phyloP scores from a whole-genome alignment of 2,329 filamentous ascomycete species.

The Cytospora paraplurivora region DNA sequence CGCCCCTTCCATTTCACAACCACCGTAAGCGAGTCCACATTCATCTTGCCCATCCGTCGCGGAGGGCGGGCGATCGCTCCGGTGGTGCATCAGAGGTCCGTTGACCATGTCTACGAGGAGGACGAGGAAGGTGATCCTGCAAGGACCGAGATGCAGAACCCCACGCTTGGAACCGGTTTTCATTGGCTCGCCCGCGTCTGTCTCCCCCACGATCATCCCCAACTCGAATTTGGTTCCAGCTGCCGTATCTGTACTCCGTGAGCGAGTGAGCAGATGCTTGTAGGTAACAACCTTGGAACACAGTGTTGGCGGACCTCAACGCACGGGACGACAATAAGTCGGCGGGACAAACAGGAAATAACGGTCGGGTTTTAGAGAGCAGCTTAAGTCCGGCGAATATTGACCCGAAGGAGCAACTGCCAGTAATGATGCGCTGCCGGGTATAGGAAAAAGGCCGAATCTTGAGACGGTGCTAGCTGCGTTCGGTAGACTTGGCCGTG shows the following conservation, averaged over 20 bases:
- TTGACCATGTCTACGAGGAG: background rate
- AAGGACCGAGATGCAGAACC: slow-evolving; percentile 12
- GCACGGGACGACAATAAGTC: too few species aligned
- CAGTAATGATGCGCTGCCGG: slow-evolving; percentile 11
- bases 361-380: background rate
- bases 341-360: too few species aligned
- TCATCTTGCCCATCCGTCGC: slow-evolving; percentile 3
- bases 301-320: too few species aligned
- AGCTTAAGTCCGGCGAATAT: slow-evolving; percentile 20
- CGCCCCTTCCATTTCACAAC: too few species aligned
- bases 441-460: too few species aligned
- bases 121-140: slow-evolving; percentile 17
- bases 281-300: too few species aligned
- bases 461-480: background rate
- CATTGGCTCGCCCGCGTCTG: slow-evolving; percentile 13
- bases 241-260: too few species aligned
- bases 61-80: slow-evolving; percentile 23
- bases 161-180: slow-evolving; percentile 11
- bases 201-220: slow-evolving; percentile 1
- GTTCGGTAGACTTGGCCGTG: background rate
- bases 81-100: slow-evolving; percentile 2
- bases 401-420: slow-evolving; percentile 20
- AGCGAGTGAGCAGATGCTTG: too few species aligned
- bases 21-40: background rate
- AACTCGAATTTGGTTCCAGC: background rate